Base-by-base conservation (phyloP, 2,329 filamentous ascomycete species). In the Pyrenophora teres region DNA sequence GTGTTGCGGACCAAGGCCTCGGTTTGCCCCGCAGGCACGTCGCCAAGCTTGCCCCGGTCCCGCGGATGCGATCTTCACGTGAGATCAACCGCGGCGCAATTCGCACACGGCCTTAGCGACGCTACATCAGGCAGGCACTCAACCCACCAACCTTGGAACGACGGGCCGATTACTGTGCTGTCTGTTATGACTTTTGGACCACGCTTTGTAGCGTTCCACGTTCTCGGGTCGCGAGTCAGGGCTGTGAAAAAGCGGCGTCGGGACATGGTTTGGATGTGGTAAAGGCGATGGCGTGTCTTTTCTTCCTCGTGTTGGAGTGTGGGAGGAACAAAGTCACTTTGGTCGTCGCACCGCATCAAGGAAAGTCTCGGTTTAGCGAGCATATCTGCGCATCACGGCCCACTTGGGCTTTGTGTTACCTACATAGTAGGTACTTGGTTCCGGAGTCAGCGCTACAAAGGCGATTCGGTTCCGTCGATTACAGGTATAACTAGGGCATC, bases 91-190 rank as follows among this genome's bases (percentile, higher is more conserved):
- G 50, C 50, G 36, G 41, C 23, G 35, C 38, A 37, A 33, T 37
- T 51, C 52, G 51, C 32, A 38, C 50, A 38, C 27, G 32, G 40
- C 53, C 48, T 30, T 30, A 30, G 27, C 27, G 27, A 30, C 27
- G 27, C 27, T 30, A 37, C 33, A 55, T 51, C 43, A 45, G 58
- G 51, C 42, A 57, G 51, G 57, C 52, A 46, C 54, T 33, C 52
- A 40, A 47, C 27, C 27, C 50, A 55, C 47, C 36, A 43, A 52
- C 46, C 48, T 52, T 55, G 49, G 43, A 44, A 50, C 30, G 15
- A 53, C 59, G 57, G 59, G 57, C 59, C 59, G 55, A 54, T 46
- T 51, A 38, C 27, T 30, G 2, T 30, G 27, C 23, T 41, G 31
- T 46, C 37, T 56, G 50, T 46, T 46, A 46, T 46, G 53, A 40